Base-by-base conservation (phyloP, 345 rosid genomes). In the Cardiospermum halicacabum region DNA sequence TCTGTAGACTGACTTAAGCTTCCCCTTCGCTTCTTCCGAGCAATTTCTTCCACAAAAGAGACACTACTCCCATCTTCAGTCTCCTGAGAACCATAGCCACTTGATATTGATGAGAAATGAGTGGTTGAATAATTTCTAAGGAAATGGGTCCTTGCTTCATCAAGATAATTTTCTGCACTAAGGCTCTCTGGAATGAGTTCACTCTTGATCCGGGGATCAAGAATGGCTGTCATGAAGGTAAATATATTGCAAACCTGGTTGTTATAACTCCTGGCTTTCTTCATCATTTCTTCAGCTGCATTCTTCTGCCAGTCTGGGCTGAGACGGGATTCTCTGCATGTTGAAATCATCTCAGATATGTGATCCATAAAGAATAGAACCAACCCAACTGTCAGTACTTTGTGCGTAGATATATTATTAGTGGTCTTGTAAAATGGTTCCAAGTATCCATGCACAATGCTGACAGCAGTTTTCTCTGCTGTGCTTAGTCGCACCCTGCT, bases 311-410 rank as follows among this genome's bases (percentile, higher is more conserved):
- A 93, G 30, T 93, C 96, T 0, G 90, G 89, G 67, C 63, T 79
- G 69, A 76, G 91, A 56, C 84, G 93, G 18, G 89, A 77, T 45
- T 91, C 92, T 70, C 86, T 85, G 78, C 88, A 83, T 16, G 73
- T 11, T 7, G 79, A 48, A 49, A 88, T 93, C 83, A 74, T 89
- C 81, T 93, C 94, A 15, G 92, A 84, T 58, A 93, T 83, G 77
- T 93, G 89, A 74, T 93, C 98, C 97, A 93, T 93, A 78, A 89
- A 89, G 82, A 92, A 89, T 47, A 89, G 88, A 75, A 87, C 85
- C 74, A 89, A 71, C 67, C 97, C 98, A 25, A 93, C 72, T 0
- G 96, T 88, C 37, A 86, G 89, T 30, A 88, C 81, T 69, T 81
- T 85, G 81, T 76, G 85, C 24, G 83, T 77, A 75, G 93, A 87